Evolutionary conservation across 2,329 filamentous ascomycete genomes (phyloP).

Genomic region (Fusarium protoensiforme): DNA sequence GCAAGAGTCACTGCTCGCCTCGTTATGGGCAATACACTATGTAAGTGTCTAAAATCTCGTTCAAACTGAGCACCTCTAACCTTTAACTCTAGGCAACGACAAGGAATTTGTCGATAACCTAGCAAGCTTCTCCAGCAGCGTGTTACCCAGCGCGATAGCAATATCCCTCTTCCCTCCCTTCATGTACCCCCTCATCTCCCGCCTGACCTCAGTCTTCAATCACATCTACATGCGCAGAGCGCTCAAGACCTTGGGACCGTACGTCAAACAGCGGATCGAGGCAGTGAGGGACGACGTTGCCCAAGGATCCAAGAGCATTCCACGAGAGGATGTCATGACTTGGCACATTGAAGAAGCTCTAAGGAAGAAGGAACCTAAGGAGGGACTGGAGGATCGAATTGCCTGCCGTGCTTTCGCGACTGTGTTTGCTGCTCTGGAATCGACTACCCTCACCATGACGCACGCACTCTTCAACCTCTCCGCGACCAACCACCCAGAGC

Average conservation of each 20-base stretch:
- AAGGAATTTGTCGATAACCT: background rate
- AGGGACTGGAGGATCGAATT: background rate
- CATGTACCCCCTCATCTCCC: background rate
- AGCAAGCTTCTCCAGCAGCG: background rate
- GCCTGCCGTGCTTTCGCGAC: background rate
- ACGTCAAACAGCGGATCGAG: background rate
- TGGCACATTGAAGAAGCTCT: constrained; percentile 8
- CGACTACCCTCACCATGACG: background rate
- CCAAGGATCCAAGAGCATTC: background rate
- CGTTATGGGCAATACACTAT: background rate
- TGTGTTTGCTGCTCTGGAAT: background rate
- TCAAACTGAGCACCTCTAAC: background rate
- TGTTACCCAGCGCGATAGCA: background rate
- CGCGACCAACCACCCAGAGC: rapidly evolving
- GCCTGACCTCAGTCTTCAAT: background rate
- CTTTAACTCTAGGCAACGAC: background rate
- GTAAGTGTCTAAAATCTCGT: background rate
- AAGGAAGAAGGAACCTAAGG: background rate
- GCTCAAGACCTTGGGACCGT: background rate
- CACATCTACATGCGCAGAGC: background rate
- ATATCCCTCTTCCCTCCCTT: background rate
- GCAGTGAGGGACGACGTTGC: background rate
- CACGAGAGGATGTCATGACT: background rate
- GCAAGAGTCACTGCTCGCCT: background rate
- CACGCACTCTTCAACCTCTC: background rate